A percentile compares a stretch with the other conserved stretches of the same genome.
Conservation (phyloP, 257 asterid species). For the Eustoma russellianum region DNA sequence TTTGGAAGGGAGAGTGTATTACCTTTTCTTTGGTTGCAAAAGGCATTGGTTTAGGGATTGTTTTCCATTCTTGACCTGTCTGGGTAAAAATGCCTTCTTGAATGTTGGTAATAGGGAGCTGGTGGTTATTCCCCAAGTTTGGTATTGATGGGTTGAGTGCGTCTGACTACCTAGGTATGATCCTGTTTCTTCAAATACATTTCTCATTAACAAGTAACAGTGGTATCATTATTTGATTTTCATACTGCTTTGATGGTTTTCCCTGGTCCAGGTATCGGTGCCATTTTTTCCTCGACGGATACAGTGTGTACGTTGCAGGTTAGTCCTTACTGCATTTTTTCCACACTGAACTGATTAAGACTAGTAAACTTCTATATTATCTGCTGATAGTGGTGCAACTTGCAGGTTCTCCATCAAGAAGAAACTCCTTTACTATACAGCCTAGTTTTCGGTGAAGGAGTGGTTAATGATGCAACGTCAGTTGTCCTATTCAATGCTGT, state of each 20-base stretch:
- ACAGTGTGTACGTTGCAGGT: constrained; percentile 98
- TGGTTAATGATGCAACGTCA: constrained; percentile 93
- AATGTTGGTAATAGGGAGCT: constrained; percentile 36
- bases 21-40: too few species aligned
- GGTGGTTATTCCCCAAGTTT: constrained; percentile 60
- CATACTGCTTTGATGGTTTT: neutral
- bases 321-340: constrained; percentile 3
- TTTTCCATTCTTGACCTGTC: neutral
- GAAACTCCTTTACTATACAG: constrained; percentile 91
- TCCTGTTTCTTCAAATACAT: constrained; percentile 4
- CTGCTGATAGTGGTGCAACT: constrained; percentile 3
- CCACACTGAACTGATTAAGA: neutral
- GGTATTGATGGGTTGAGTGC: constrained; percentile 43
- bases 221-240: neutral
- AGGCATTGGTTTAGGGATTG: too few species aligned
- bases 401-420: constrained; percentile 86
- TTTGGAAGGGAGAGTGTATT: too few species aligned
- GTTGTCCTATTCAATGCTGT: constrained; percentile 89
- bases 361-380: neutral
- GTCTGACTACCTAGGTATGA: constrained; percentile 76
- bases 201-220: neutral
- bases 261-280: constrained; percentile 48
- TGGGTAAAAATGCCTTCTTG: neutral
- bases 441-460: constrained; percentile 96
- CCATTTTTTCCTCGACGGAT: constrained; percentile 89